phyloP scores from a whole-genome alignment of 306 rosid species.

The Lotus japonicus region DNA sequence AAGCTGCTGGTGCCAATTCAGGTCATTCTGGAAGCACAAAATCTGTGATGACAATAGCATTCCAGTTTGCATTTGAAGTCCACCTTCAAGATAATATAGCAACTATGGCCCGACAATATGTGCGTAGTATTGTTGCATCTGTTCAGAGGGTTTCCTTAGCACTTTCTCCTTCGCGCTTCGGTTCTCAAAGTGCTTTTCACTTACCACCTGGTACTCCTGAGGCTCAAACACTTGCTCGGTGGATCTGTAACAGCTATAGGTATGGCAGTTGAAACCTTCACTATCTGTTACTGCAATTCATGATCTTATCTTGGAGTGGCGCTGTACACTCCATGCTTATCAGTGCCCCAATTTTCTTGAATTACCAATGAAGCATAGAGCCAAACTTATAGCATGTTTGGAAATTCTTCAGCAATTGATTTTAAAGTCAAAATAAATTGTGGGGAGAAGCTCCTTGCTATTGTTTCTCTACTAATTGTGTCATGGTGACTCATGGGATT shows the following conservation, averaged over 20 bases:
- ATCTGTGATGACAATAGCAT: conserved; percentile 98
- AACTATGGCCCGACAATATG: conserved; percentile 86
- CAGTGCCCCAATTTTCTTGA: too few species aligned
- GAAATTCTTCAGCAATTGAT: too few species aligned
- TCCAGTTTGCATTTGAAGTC: conserved; percentile 87
- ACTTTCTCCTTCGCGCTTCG: conserved; percentile 73
- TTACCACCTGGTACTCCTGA: conserved; percentile 85
- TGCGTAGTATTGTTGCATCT: conserved; percentile 84
- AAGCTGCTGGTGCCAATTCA: conserved; percentile 52
- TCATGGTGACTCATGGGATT: too few species aligned
- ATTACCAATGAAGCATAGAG: too few species aligned
- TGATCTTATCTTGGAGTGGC: too few species aligned
- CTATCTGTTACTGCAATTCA: neutral
- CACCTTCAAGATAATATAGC: conserved; percentile 90
- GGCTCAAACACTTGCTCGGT: conserved; percentile 78
- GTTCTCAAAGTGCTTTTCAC: conserved; percentile 51
- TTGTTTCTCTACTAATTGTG: too few species aligned
- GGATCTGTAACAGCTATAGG: conserved; percentile 90
- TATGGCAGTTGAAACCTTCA: conserved; percentile 14
- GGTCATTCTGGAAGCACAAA: conserved; percentile 61
- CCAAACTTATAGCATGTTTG: too few species aligned
- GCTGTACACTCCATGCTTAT: too few species aligned
- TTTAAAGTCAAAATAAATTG: too few species aligned
- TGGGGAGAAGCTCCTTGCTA: too few species aligned
- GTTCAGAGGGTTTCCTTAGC: conserved; percentile 97